Base-by-base conservation (phyloP, 352 stramenopile species). In the Lagenidium giganteum region DNA sequence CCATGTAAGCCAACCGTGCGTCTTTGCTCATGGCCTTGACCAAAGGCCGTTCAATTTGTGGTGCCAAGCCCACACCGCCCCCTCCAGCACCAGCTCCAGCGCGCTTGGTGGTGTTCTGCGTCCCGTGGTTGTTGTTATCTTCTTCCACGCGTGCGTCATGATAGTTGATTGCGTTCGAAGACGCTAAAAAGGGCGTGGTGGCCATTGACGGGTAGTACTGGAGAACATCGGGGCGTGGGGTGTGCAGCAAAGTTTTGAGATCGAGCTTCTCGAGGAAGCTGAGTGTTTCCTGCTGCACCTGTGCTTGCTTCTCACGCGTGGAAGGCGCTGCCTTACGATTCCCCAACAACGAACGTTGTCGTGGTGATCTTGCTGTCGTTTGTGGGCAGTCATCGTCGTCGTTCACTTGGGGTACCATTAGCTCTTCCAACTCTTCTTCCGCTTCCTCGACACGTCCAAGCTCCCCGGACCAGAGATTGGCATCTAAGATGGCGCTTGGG, bases 1-100 rank as follows among this genome's bases (percentile, higher is more conserved):
- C 73, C 60, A 91, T 79, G 42, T 84, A 51, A 0, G 67, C 67
- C 1, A 87, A 42, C 2, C 75, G 69, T n/a, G n/a, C n/a, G n/a
- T n/a, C n/a, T n/a, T n/a, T n/a, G n/a, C n/a, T n/a, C n/a, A n/a
- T n/a, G n/a, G n/a, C n/a, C n/a, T n/a, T n/a, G n/a, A n/a, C n/a
- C n/a, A n/a, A n/a, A n/a, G n/a, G n/a, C n/a, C n/a, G n/a, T n/a
- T n/a, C n/a, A n/a, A n/a, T n/a, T n/a, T n/a, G n/a, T n/a, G n/a
- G n/a, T n/a, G n/a, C n/a, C n/a, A n/a, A n/a, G n/a, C n/a, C n/a
- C n/a, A n/a, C n/a, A n/a, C n/a, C n/a, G n/a, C n/a, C n/a, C n/a
- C n/a, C n/a, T n/a, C n/a, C n/a, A n/a, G n/a, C n/a, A n/a, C n/a
- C n/a, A n/a, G n/a, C n/a, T n/a, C n/a, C n/a, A n/a, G n/a, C n/a